These are phyloP conservation scores for Mikania micrantha DNA, from an alignment of 129 eudicot genomes.

Conservation along the genomic window DNA sequence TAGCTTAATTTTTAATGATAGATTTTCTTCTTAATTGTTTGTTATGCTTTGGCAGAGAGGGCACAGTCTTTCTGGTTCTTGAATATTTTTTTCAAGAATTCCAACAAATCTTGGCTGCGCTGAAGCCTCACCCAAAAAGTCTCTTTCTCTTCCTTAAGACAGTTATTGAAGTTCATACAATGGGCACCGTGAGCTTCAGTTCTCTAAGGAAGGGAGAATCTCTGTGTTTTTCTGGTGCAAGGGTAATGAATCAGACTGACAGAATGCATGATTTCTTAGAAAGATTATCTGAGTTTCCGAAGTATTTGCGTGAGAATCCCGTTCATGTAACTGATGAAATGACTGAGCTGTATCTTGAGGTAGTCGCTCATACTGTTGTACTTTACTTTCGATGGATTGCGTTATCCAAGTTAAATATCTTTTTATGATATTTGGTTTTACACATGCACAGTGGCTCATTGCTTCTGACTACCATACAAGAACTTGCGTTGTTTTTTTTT, in stretches of 20 bases:
- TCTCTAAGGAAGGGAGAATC: slow-evolving; percentile 35
- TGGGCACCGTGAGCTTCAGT: slow-evolving; percentile 55
- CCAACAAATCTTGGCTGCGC: slow-evolving; percentile 44
- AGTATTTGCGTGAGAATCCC: slow-evolving; percentile 53
- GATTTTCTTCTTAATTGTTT: slow-evolving; percentile 3
- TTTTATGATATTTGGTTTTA: not conserved
- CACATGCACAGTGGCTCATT: slow-evolving; percentile 4
- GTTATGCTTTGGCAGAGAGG: slow-evolving; percentile 48
- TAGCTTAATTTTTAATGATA: slow-evolving; percentile 2
- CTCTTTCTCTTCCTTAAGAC: slow-evolving; percentile 83
- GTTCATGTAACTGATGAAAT: slow-evolving; percentile 81
- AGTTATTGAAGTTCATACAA: slow-evolving; percentile 66
- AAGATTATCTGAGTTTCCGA: slow-evolving; percentile 57
- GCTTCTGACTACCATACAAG: not conserved
- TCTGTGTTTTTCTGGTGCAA: slow-evolving; percentile 24
- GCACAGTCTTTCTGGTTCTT: slow-evolving; percentile 52
- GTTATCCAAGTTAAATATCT: not conserved
- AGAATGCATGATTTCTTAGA: slow-evolving; percentile 53
- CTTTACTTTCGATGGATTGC: not conserved
- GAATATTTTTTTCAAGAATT: slow-evolving; percentile 48
- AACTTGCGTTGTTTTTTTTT: not conserved
- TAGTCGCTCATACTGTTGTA: slow-evolving; percentile 26
- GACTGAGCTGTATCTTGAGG: slow-evolving; percentile 86
- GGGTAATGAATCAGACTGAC: slow-evolving; percentile 30
- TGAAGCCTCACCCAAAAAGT: slow-evolving; percentile 59